Conservation (phyloP, 805 yeast genomes). For the Candida silvicultrix region DNA sequence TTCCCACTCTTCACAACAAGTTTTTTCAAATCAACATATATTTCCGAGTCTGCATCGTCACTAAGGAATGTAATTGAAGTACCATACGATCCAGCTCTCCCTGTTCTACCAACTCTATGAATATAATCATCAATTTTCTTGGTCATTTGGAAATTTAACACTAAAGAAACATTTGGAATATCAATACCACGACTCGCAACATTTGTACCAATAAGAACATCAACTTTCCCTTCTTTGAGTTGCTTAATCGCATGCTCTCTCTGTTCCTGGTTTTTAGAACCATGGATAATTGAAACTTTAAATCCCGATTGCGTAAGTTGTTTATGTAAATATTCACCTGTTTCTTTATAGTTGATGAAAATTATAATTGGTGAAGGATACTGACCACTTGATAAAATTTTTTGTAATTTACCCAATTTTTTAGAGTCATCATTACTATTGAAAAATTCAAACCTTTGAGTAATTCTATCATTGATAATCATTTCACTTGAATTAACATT, state of each 20-base stretch:
- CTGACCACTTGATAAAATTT: slow-evolving; percentile 25
- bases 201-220: slow-evolving; percentile 82
- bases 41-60: slow-evolving; percentile 60
- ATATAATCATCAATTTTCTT: slow-evolving; percentile 74
- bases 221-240: slow-evolving; percentile 48
- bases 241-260: slow-evolving; percentile 71
- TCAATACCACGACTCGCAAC: slow-evolving; percentile 96
- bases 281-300: slow-evolving; percentile 66
- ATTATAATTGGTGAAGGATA: slow-evolving; percentile 61
- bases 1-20: slow-evolving; percentile 15
- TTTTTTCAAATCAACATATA: slow-evolving; percentile 16
- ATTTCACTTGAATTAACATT: slow-evolving; percentile 32
- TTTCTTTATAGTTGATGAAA: slow-evolving; percentile 71
- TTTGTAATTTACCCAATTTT: slow-evolving; percentile 37
- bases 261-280: slow-evolving; percentile 77
- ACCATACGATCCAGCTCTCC: slow-evolving; percentile 86
- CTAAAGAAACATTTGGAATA: slow-evolving; percentile 79
- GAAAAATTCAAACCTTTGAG: slow-evolving; percentile 58
- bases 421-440: slow-evolving; percentile 33
- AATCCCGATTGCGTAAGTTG: slow-evolving; percentile 40
- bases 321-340: slow-evolving; percentile 62
- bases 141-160: slow-evolving; percentile 82
- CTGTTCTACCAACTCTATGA: slow-evolving; percentile 95
- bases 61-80: slow-evolving; percentile 68
- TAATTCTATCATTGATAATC: slow-evolving; percentile 44